Base-by-base conservation (phyloP, 139 green algal species). In the Microglena sp. region DNA sequence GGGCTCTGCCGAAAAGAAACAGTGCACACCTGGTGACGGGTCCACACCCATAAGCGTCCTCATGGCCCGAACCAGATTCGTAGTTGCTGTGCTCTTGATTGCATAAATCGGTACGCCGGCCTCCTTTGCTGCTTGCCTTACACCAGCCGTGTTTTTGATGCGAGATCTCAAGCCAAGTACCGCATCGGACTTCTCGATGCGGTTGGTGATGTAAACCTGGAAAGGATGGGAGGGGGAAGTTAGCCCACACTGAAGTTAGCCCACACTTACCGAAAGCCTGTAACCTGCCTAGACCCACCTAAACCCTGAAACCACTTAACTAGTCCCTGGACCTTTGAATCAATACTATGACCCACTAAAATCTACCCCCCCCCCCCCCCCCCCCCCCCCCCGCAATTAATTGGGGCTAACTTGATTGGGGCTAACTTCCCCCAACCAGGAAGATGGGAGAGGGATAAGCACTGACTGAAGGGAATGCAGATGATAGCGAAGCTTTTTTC, bases 51-150 rank as follows among this genome's bases (percentile, higher is more conserved):
- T 63, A 50, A 91, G 68, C 7, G 81, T 86, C 26, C 82, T 76
- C 58, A 89, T 74, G 5, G 79, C 85, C 28, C 69, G 71, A 7
- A 81, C 71, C 4, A 91, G 60, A 59, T 83, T 80, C 29, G 62
- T 36, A 21, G 46, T 59, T 24, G 60, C 72, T 7, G 24, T 65
- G 3, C 62, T 72, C 73, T 86, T 91, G 44, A 91, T 64, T 1
- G 77, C 73, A 54, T 85, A 91, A 3, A 91, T 74, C 2, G 85
- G 82, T 45, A 88, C 77, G 24, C 76, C 24, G 21, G 53, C 59
- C 64, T 59, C 21, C 63, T 62, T 70, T 5, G 74, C 66, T 5
- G 64, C 64, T 5, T 36, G 30, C 1, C 69, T 36, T 33, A 80
- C 45, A 22, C 45, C 33, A 11, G 65, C 36, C 32, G 73, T 66